phyloP scores from a whole-genome alignment of 73 alveolate species.

The Paramecium sexaurelia region DNA sequence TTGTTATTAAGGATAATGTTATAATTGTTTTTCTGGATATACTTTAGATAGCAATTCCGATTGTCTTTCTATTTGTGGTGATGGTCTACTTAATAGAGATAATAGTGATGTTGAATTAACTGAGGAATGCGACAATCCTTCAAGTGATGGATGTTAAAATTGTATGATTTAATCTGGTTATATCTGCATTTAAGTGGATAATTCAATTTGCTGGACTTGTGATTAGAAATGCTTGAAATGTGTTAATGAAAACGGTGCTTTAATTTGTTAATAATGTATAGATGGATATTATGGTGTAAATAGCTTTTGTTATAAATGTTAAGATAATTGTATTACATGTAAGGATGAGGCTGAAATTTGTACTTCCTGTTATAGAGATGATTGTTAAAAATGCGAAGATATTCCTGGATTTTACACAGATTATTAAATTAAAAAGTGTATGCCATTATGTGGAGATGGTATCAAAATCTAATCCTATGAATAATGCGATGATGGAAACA shows the following conservation, averaged over 20 bases:
- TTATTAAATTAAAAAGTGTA: not conserved
- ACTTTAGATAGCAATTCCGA: not conserved
- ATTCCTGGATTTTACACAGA: not conserved
- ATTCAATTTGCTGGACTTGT: not conserved
- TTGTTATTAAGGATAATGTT: not conserved
- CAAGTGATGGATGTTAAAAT: not conserved
- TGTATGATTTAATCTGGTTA: not conserved
- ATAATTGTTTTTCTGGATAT: not conserved
- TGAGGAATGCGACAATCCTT: not conserved
- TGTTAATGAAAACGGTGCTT: not conserved
- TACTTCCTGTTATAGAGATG: not conserved
- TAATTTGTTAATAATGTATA: not conserved
- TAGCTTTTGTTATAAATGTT: not conserved
- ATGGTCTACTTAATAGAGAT: not conserved
- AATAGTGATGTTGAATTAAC: not conserved
- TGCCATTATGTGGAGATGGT: slow-evolving; percentile 24
- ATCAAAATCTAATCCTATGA: not conserved
- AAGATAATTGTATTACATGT: not conserved
- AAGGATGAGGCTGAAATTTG: not conserved
- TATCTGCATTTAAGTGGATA: not conserved
- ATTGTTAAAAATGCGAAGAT: not conserved
- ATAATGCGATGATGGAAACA: slow-evolving; percentile 46
- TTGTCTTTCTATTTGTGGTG: not conserved
- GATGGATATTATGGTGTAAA: not conserved
- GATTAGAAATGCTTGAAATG: not conserved